Evolutionary conservation across 169 alveolate genomes (phyloP), one percentile per base, ranked within the genome.

Genomic region (Plasmodium fragile): DNA sequence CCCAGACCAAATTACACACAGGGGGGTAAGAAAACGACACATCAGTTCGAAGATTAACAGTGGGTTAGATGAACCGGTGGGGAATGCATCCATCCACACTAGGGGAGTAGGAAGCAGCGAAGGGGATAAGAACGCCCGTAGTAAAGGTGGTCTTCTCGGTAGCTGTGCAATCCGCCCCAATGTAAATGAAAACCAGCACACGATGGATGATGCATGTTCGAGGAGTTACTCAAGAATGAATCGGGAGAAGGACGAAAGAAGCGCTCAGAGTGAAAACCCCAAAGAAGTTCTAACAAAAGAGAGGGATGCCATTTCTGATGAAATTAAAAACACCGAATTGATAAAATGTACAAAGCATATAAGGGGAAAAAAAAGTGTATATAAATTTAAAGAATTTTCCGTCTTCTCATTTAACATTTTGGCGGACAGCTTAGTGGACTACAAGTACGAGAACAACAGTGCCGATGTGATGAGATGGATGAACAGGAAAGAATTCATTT

Each of bases 401-500:
- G 16, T 87, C 32, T 87, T 87, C 43, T 87, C 96, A 72, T 96
- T 96, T 79, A 96, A 96, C 92, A 81, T 94, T 52, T 81, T 96
- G 32, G 97, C 97, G 32, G 94, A 95, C 65, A 96, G 97, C 69
- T 82, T 96, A 43, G 97, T 96, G 79, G 97, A 96, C 80, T 75
- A 95, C 94, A 96, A 96, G 89, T 96, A 96, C 81, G 87, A 92
- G 36, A 82, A 82, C 59, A 95, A 96, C 59, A 92, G 96, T 83
- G 30, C 92, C 34, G 85, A 87, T 69, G 96, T 95, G 75, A 96
- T 96, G 97, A 72, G 92, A 36, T 96, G 97, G 97, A 72, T 83
- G n/a, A 92, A 82, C 52, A 83, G 97, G 49, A 95, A 95, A 79
- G 72, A 87, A 34, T 95, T 82, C 18, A 96, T 96, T 41, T 92